Evolutionary conservation across 176 grass and related monocot species (phyloP).

Genomic region (Carex kokanica): DNA sequence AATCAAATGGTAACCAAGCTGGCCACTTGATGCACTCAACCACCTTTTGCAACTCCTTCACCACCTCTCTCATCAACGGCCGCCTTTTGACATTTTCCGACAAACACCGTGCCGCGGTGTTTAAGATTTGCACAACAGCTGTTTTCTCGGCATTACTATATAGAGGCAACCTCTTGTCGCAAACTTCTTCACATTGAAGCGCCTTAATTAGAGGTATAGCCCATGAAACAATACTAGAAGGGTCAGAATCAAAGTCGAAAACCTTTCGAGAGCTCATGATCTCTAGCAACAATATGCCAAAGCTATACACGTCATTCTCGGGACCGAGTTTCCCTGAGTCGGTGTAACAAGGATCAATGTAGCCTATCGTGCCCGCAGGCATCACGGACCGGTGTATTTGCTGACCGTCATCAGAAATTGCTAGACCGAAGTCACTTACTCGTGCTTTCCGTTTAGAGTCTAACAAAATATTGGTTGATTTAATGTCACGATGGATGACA

Average conservation of each 20-base stretch:
- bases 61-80: slow-evolving; percentile 70
- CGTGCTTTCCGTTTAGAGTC: slow-evolving; percentile 50
- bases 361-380: slow-evolving; percentile 90
- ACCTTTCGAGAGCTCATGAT: slow-evolving; percentile 90
- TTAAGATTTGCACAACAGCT: slow-evolving; percentile 35
- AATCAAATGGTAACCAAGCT: neutral
- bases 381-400: neutral
- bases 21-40: slow-evolving; percentile 38
- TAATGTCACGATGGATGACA: slow-evolving; percentile 82
- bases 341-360: slow-evolving; percentile 91
- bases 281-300: slow-evolving; percentile 85
- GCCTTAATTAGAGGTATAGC: slow-evolving; percentile 41
- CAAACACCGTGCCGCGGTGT: slow-evolving; percentile 59
- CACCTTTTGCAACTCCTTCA: slow-evolving; percentile 48
- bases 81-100: slow-evolving; percentile 42
- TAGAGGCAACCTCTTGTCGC: slow-evolving; percentile 44
- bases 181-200: slow-evolving; percentile 27
- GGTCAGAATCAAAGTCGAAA: slow-evolving; percentile 58
- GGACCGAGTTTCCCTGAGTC: slow-evolving; percentile 61
- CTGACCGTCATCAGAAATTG: slow-evolving; percentile 20
- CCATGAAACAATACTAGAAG: slow-evolving; percentile 76
- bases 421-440: slow-evolving; percentile 86
- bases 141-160: slow-evolving; percentile 6
- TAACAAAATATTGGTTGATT: slow-evolving; percentile 79
- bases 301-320: slow-evolving; percentile 91